phyloP scores from a whole-genome alignment of 192 early-diverging fungal species.

The Backusella mclennaniae region DNA sequence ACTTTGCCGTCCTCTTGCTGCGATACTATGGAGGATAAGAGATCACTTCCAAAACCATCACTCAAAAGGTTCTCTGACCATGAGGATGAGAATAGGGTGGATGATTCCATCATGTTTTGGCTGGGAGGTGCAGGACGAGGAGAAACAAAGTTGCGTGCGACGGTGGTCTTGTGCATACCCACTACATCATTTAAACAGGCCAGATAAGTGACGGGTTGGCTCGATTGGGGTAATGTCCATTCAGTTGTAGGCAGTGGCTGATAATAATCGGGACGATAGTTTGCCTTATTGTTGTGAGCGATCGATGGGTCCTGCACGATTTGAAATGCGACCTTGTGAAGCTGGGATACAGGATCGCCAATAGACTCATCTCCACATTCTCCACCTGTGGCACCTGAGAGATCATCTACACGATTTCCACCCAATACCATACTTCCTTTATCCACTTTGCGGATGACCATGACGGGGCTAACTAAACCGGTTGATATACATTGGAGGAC shows the following conservation, averaged over 20 bases:
- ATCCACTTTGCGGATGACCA: constrained; percentile 84
- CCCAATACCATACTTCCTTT: constrained; percentile 76
- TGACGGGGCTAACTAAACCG: constrained; percentile 74
- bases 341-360: constrained; percentile 85
- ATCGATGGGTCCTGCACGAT: constrained; percentile 51
- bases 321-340: constrained; percentile 91
- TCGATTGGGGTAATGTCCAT: constrained; percentile 34
- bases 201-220: constrained; percentile 51
- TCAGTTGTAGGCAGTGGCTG: background rate
- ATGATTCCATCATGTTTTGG: background rate
- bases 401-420: constrained; percentile 44
- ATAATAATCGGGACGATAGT: background rate
- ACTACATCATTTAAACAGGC: constrained; percentile 77
- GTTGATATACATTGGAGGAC: constrained; percentile 87
- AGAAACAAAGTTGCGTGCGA: constrained; percentile 42
- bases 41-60: background rate
- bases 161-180: constrained; percentile 64
- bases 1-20: constrained; percentile 19
- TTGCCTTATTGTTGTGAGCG: constrained; percentile 13
- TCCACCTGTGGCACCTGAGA: constrained; percentile 26
- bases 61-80: background rate
- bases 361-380: constrained; percentile 51
- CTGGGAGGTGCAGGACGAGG: background rate
- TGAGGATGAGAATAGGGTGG: background rate
- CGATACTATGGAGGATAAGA: constrained; percentile 10